Percentiles rank a stretch among this genome's conserved stretches.
Conservation (phyloP, 139 green algal genomes). For the Bryopsis sp. region DNA sequence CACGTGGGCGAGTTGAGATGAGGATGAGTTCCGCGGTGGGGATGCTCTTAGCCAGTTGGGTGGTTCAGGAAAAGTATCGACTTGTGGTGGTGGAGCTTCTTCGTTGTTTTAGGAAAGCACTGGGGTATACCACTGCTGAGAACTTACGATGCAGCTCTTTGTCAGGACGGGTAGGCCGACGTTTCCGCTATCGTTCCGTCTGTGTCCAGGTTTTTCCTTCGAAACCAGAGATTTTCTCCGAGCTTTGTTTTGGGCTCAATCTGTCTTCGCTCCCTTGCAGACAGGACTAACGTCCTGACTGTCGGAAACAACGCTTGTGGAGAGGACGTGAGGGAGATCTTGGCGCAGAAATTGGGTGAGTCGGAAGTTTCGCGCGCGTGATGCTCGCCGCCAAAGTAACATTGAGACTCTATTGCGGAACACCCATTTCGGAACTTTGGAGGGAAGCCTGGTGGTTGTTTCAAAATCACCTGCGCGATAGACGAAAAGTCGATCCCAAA, state of each 20-base stretch:
- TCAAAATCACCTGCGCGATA: conserved; percentile 28
- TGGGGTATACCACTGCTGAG: conserved; percentile 33
- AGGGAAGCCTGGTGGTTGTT: conserved; percentile 33
- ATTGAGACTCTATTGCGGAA: background rate
- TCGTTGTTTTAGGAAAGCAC: conserved; percentile 40
- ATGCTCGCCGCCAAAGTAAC: background rate
- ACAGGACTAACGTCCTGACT: conserved; percentile 67
- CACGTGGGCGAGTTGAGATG: no score
- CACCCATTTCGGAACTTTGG: background rate
- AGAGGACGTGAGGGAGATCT: conserved; percentile 66
- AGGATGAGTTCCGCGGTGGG: no score
- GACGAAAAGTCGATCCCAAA: background rate
- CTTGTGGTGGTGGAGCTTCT: no score
- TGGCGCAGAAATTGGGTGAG: conserved; percentile 65
- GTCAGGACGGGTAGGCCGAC: conserved; percentile 50
- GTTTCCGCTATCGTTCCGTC: conserved; percentile 19
- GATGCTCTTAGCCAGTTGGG: no score
- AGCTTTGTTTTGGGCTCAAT: background rate
- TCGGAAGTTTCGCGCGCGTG: background rate
- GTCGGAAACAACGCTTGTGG: conserved; percentile 52
- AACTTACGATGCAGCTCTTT: conserved; percentile 52
- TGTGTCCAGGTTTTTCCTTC: background rate
- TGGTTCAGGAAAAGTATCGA: no score
- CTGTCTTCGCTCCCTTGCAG: conserved; percentile 36
- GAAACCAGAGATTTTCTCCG: background rate